Base-by-base conservation (phyloP, 2,329 filamentous ascomycete genomes). In the Seiridium cupressi region DNA sequence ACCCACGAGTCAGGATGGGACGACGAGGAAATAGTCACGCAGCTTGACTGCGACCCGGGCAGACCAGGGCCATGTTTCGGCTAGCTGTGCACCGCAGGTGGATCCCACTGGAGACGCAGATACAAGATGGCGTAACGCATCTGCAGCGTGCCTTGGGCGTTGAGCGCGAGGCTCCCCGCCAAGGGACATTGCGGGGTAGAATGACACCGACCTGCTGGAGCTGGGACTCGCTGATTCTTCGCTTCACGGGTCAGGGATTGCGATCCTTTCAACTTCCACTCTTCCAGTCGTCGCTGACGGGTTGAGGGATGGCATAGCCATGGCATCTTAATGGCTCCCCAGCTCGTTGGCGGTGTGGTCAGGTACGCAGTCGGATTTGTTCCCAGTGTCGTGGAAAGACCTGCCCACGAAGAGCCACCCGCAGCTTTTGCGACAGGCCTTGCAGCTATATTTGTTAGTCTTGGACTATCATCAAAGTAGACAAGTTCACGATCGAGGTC, bases 141-240 rank as follows among this genome's bases (percentile, higher is more conserved):
- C 26, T 34, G 46, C 46, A 48, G 8, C 8, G 8, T 46, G 54
- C 54, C 42, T 35, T 9, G 38, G 8, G 31, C 36, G 35, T 44
- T 32, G 35, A 18, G 51, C 51, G 44, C 51, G 40, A 44, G 51
- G 51, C 18, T 34, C 51, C 51, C 51, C 51, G 36, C 36, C 51
- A 42, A 55, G 38, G 51, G 36, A 34, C 38, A 31, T 55, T 55
- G 51, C 51, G 51, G 51, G 51, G 51, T 55, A 55, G 51, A 55
- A 55, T 26, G 36, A 55, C 40, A 11, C 49, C 18, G 13, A 49
- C 8, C 35, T n/a, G 32, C 32, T 36, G 6, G 31, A 18, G 31
- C 9, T 32, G 13, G 11, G 47, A 49, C 26, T 32, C 26, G 32
- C 47, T 32, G 49, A 18, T 35, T 11, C 18, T 32, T 35, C 18